phyloP scores from a whole-genome alignment of 2,329 filamentous ascomycete species.

The Penicillium sp. region DNA sequence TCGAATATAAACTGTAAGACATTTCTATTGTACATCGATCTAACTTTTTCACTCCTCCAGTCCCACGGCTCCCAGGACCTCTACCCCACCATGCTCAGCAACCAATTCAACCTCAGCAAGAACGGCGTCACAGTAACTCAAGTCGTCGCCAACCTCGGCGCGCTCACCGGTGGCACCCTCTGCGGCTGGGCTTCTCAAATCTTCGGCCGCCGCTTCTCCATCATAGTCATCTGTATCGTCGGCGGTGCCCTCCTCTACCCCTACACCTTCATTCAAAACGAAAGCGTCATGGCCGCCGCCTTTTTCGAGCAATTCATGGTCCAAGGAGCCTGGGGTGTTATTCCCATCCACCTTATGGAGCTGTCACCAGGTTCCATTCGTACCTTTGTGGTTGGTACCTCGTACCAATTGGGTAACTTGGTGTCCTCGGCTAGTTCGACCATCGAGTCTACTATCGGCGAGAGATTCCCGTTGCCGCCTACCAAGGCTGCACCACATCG shows the following conservation, averaged over 20 bases:
- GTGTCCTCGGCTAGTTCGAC: slow-evolving; percentile 67
- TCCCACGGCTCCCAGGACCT: slow-evolving; percentile 74
- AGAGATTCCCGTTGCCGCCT: slow-evolving; percentile 70
- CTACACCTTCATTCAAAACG: slow-evolving; percentile 69
- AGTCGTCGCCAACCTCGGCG: slow-evolving; percentile 72
- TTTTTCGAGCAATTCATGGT: slow-evolving; percentile 85
- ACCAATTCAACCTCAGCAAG: slow-evolving; percentile 59
- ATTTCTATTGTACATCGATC: not conserved
- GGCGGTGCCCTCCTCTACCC: slow-evolving; percentile 82
- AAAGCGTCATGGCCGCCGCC: slow-evolving; percentile 72
- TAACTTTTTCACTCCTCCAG: slow-evolving; percentile 22
- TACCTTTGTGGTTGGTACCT: slow-evolving; percentile 65
- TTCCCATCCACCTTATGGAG: slow-evolving; percentile 72
- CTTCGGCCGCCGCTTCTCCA: slow-evolving; percentile 69
- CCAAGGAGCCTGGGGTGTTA: slow-evolving; percentile 75
- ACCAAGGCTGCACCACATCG: slow-evolving; percentile 55
- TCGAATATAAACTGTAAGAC: not conserved
- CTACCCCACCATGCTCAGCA: slow-evolving; percentile 64
- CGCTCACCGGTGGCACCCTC: slow-evolving; percentile 67
- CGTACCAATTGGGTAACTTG: slow-evolving; percentile 67
- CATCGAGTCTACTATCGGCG: slow-evolving; percentile 75
- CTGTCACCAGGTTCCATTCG: slow-evolving; percentile 63
- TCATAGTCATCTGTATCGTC: slow-evolving; percentile 64
- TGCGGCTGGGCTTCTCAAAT: slow-evolving; percentile 71
- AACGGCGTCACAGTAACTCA: slow-evolving; percentile 70